Percentiles rank a stretch among this genome's conserved stretches.
phyloP scores from a whole-genome alignment of 164 flowering plant genomes.

The Malania oleifera region DNA sequence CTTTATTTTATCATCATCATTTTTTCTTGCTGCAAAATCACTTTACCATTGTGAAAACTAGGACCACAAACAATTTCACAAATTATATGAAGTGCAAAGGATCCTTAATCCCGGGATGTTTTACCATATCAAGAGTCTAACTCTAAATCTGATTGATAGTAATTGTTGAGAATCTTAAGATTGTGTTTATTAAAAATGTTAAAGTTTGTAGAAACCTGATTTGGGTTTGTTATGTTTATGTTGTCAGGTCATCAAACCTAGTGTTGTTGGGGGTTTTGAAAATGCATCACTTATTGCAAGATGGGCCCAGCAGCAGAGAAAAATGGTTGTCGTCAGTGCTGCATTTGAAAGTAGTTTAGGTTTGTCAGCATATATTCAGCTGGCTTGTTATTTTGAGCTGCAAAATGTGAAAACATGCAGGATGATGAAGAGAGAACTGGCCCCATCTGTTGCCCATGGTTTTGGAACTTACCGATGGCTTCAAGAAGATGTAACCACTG shows the following conservation, averaged over 20 bases:
- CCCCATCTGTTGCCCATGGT: constrained; percentile 70
- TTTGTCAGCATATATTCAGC: constrained; percentile 66
- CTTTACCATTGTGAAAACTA: too few species aligned
- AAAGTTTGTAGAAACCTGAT: neutral
- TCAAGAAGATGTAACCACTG: constrained; percentile 57
- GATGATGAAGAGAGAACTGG: constrained; percentile 29
- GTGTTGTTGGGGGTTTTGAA: constrained; percentile 92
- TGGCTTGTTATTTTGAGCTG: constrained; percentile 61
- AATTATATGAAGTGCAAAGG: neutral
- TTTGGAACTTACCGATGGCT: constrained; percentile 96
- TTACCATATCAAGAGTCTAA: too few species aligned
- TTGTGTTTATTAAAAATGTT: too few species aligned
- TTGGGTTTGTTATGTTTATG: constrained; percentile 6
- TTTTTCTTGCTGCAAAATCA: too few species aligned
- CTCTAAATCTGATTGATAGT: too few species aligned
- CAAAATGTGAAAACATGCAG: constrained; percentile 37
- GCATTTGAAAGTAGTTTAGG: constrained; percentile 83
- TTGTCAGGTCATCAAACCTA: constrained; percentile 86
- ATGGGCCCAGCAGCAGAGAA: constrained; percentile 83
- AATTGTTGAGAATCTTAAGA: too few species aligned
- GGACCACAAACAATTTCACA: neutral
- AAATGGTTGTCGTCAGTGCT: constrained; percentile 82
- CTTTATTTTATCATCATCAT: too few species aligned
- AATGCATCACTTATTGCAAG: constrained; percentile 65
- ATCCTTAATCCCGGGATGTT: neutral